Conservation (phyloP, 2,329 filamentous ascomycete genomes). For the Epichloe brachyelytri region DNA sequence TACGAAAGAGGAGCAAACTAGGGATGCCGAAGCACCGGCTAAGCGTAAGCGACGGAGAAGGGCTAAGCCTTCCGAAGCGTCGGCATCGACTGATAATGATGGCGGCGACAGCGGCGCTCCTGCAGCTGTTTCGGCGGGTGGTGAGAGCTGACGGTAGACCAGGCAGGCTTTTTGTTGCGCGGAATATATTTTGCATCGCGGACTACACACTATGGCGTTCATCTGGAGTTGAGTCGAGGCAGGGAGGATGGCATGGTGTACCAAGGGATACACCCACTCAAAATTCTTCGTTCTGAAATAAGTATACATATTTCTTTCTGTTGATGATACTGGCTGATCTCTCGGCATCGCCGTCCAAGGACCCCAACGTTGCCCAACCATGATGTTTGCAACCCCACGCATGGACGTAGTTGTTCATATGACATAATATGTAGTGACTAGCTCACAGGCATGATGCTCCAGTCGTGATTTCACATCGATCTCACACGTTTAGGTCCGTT, state of each 20-base stretch:
- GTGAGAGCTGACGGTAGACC: not conserved
- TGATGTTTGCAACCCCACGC: too few relatives aligned
- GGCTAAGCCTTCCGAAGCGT: conserved; percentile 11
- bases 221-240: not conserved
- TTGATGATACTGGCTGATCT: not conserved
- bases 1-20: conserved; percentile 15
- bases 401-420: too few relatives aligned
- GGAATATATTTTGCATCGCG: not conserved
- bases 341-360: too few relatives aligned
- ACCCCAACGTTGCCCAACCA: too few relatives aligned
- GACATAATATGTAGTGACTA: too few relatives aligned
- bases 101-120: conserved; percentile 6
- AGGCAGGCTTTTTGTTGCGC: too few relatives aligned
- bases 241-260: too few relatives aligned
- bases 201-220: not conserved
- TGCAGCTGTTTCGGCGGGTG: not conserved
- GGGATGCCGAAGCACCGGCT: conserved; percentile 12
- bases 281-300: not conserved
- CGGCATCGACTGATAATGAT: conserved; percentile 1
- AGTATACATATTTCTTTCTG: not conserved
- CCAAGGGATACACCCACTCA: not conserved
- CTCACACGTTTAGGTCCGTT: too few relatives aligned
- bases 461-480: too few relatives aligned
- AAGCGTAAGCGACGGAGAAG: conserved; percentile 21
- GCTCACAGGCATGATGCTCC: too few relatives aligned